Evolutionary conservation across 495 filamentous ascomycete genomes (phyloP).

Genomic region (Astrothelium macrocarpum): DNA sequence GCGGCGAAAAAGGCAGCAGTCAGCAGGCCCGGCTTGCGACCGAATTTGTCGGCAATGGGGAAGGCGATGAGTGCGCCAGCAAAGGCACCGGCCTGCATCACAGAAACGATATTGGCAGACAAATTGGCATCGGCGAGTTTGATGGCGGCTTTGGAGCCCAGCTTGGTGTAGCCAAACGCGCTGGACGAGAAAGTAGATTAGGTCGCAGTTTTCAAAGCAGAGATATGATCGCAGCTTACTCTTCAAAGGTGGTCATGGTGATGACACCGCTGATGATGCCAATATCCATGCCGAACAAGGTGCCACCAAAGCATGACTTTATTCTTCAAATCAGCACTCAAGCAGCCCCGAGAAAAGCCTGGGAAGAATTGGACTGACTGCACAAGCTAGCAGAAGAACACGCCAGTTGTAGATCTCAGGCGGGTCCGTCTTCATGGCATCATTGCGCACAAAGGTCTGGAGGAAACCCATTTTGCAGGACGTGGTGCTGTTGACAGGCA

Average conservation of each 20-base stretch:
- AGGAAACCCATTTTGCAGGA: conserved; percentile 23
- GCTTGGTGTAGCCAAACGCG: not conserved
- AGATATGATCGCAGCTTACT: conserved; percentile 35
- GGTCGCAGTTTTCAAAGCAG: no score
- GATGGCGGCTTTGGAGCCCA: conserved; percentile 8
- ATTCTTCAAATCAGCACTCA: conserved; percentile 29
- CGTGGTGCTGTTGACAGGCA: not conserved
- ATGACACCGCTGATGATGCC: conserved; percentile 60
- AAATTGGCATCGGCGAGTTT: conserved; percentile 30
- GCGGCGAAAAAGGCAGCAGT: conserved; percentile 34
- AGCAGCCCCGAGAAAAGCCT: not conserved
- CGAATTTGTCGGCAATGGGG: conserved; percentile 21
- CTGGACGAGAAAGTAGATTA: no score
- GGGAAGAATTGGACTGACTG: not conserved
- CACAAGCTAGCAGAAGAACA: conserved; percentile 50
- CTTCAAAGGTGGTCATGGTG: conserved; percentile 38
- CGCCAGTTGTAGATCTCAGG: conserved; percentile 74
- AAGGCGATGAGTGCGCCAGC: conserved; percentile 46
- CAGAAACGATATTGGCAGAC: conserved; percentile 50
- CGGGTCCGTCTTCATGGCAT: conserved; percentile 65
- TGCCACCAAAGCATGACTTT: conserved; percentile 60
- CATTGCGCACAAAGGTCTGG: conserved; percentile 63
- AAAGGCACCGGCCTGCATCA: conserved; percentile 56
- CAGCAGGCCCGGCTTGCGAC: conserved; percentile 18
- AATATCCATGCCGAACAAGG: conserved; percentile 58